A percentile compares a stretch with the other conserved stretches of the same genome.
Evolutionary conservation across 306 rosid genomes (phyloP).

Genomic region (Sphenostylis stenocarpa): DNA sequence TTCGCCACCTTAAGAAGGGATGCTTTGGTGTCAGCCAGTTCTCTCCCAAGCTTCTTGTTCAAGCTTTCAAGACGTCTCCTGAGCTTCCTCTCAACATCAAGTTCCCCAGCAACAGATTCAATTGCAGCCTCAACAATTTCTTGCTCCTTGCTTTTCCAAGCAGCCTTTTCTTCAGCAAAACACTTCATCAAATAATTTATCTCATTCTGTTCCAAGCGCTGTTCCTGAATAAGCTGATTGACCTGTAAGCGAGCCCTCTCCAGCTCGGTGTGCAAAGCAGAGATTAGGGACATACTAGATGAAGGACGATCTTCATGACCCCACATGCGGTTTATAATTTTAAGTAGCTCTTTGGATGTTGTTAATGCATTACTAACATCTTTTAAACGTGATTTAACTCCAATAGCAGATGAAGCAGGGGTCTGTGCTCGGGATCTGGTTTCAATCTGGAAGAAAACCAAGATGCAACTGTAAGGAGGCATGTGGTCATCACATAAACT

Average conservation of each 20-base stretch:
- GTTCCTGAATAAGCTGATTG: conserved; percentile 92
- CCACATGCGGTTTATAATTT: conserved; percentile 90
- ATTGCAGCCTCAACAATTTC: conserved; percentile 94
- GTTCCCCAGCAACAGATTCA: conserved; percentile 89
- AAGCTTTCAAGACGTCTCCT: conserved; percentile 86
- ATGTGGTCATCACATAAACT: neutral
- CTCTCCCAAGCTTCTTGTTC: conserved; percentile 94
- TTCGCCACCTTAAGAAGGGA: conserved; percentile 77
- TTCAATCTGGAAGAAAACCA: conserved; percentile 64
- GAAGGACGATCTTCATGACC: conserved; percentile 90
- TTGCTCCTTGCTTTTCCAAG: conserved; percentile 86
- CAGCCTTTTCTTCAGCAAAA: conserved; percentile 91
- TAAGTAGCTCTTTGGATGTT: conserved; percentile 90
- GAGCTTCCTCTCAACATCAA: conserved; percentile 83
- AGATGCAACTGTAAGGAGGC: conserved; percentile 11
- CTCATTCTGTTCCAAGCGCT: conserved; percentile 76
- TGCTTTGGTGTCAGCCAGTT: conserved; percentile 85
- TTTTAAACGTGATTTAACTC: conserved; percentile 71
- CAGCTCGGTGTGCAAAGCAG: conserved; percentile 90
- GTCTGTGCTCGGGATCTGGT: conserved; percentile 80
- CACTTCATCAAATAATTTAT: conserved; percentile 82
- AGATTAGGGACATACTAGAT: conserved; percentile 84
- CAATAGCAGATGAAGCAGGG: conserved; percentile 58
- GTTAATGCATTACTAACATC: conserved; percentile 88
- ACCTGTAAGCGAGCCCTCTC: conserved; percentile 93